phyloP scores from a whole-genome alignment of 1,139 yeast genomes.

The Pneumocystis wakefieldiae region DNA sequence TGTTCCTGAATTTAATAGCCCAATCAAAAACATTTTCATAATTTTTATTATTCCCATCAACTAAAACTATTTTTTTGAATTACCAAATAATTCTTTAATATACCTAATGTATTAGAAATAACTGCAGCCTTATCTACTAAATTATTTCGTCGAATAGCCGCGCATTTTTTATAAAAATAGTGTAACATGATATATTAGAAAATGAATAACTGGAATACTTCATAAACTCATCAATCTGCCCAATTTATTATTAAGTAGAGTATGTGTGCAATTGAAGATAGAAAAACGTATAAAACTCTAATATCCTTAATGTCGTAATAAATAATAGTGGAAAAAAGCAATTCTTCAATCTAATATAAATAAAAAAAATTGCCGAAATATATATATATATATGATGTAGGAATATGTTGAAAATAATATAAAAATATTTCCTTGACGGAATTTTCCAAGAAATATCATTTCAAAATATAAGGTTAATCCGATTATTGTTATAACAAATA shows the following conservation, averaged over 20 bases:
- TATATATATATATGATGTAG: too few relatives aligned
- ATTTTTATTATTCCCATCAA: slow-evolving; percentile 30
- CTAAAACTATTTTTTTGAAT: slow-evolving; percentile 9
- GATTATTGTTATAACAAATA: too few relatives aligned
- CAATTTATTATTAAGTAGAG: slow-evolving; percentile 11
- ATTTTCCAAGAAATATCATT: too few relatives aligned
- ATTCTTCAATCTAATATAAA: too few relatives aligned
- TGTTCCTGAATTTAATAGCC: slow-evolving; percentile 28
- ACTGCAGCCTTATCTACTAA: slow-evolving; percentile 35
- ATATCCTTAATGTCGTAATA: too few relatives aligned
- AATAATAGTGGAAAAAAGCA: too few relatives aligned
- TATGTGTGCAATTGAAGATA: slow-evolving; percentile 18
- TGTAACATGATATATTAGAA: slow-evolving; percentile 54
- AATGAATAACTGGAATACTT: slow-evolving; percentile 72
- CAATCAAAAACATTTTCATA: slow-evolving; percentile 58
- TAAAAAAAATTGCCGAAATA: too few relatives aligned
- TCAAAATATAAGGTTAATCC: too few relatives aligned
- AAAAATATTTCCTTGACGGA: too few relatives aligned
- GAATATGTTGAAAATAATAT: too few relatives aligned
- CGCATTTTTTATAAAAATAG: slow-evolving; percentile 37
- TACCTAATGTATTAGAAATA: slow-evolving; percentile 39
- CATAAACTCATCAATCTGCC: slow-evolving; percentile 66
- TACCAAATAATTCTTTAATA: slow-evolving; percentile 41
- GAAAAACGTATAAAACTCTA: slow-evolving; percentile 1
- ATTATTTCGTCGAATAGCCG: too few relatives aligned